Base-by-base conservation (phyloP, 192 early-diverging fungal species). In the Dissophora globulifera region DNA sequence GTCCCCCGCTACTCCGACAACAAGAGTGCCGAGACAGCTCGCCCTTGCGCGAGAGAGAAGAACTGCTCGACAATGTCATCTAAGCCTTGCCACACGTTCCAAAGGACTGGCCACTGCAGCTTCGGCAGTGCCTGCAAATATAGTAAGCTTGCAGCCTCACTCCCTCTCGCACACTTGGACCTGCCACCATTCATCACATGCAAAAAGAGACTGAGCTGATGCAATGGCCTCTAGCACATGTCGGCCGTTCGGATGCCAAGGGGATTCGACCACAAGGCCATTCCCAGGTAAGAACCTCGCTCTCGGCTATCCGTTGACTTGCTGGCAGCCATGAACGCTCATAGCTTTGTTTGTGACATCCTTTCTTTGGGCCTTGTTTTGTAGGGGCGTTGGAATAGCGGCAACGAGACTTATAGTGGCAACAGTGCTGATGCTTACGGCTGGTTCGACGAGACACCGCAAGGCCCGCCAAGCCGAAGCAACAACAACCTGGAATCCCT, bases 391-490 rank as follows among this genome's bases (percentile, higher is more conserved):
- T 2, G 20, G n/a, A 50, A 51, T 19, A 53, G 25, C 26, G 23
- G 20, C 29, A 22, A 20, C 41, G 31, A 20, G 0, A 16, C 15
- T 1, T 52, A 29, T 13, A 50, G 40, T 19, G 35, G 45, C 20
- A 12, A 25, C 16, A 42, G 12, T 17, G 57, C 30, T 13, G 50
- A 53, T 8, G 15, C 29, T 9, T 60, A 52, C 19, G 57, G 41
- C 19, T 69, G 67, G 67, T 69, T 69, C 27, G 67, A 69, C 27
- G 67, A 43, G n/a, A 5, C 49, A 30, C 19, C 50, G 23, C 32
- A 47, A 2, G 25, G 32, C 45, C 58, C 48, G 19, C 9, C 23
- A 23, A 13, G 35, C 16, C 48, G 49, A 13, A 46, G n/a, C n/a
- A n/a, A 17, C 54, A 48, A 17, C n/a, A 31, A 20, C 6, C 20